These are phyloP conservation scores for Furcasterigmium furcatum DNA, from an alignment of 2,329 filamentous ascomycete species.

Conservation along the genomic window DNA sequence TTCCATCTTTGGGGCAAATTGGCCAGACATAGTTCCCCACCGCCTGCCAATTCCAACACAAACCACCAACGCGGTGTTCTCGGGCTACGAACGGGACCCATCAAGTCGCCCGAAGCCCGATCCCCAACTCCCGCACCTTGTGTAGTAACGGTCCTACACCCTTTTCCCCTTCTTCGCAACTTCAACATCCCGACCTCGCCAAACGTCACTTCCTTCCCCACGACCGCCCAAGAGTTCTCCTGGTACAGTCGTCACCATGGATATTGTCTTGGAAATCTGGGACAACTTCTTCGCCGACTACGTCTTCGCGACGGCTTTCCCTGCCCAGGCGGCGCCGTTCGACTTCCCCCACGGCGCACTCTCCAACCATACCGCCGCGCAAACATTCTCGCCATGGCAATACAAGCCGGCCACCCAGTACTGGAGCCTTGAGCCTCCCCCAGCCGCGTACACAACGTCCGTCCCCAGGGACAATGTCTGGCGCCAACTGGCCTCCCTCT, in stretches of 20 bases:
- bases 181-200: no score
- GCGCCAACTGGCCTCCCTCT: slow-evolving; percentile 73
- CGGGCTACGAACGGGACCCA: no score
- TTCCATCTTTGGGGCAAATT: no score
- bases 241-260: slow-evolving; percentile 57
- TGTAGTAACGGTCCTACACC: no score
- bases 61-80: no score
- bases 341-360: slow-evolving; percentile 44
- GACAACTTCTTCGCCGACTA: slow-evolving; percentile 82
- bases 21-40: no score
- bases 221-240: no score
- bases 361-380: slow-evolving; percentile 49
- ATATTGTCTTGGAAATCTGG: slow-evolving; percentile 82
- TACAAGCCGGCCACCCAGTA: slow-evolving; percentile 73
- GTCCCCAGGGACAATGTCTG: slow-evolving; percentile 74
- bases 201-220: no score
- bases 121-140: no score
- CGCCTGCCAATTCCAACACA: no score
- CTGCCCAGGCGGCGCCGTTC: slow-evolving; percentile 51
- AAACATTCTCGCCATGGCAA: slow-evolving; percentile 57
- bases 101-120: no score
- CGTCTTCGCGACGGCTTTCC: slow-evolving; percentile 70
- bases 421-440: slow-evolving; percentile 65
- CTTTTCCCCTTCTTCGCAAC: no score
- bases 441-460: slow-evolving; percentile 75